phyloP scores from a whole-genome alignment of 2,329 filamentous ascomycete genomes.

The Emmonsia crescens region DNA sequence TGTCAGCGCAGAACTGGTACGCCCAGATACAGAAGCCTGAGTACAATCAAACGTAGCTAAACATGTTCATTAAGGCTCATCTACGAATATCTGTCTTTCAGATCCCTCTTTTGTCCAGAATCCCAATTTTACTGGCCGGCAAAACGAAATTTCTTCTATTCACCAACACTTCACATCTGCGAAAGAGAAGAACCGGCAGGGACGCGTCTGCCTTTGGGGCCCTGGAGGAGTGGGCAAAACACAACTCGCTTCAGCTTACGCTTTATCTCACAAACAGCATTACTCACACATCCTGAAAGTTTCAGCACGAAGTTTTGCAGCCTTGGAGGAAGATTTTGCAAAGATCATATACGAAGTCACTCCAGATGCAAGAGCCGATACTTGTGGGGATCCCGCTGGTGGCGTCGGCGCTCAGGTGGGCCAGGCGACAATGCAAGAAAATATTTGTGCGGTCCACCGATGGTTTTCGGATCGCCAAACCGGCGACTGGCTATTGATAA shows the following conservation, averaged over 20 bases:
- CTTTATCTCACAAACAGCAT: background rate
- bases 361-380: background rate
- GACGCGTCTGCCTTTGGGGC: background rate
- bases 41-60: background rate
- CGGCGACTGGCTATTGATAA: background rate
- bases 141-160: background rate
- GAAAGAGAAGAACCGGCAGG: background rate
- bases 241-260: background rate
- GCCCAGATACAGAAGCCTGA: background rate
- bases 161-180: background rate
- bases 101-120: background rate
- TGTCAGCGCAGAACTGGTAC: background rate
- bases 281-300: background rate
- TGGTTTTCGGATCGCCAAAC: background rate
- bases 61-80: background rate
- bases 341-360: background rate
- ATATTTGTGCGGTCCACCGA: background rate
- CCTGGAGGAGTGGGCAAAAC: background rate
- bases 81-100: background rate
- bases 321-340: background rate
- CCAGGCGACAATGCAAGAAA: background rate
- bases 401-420: background rate
- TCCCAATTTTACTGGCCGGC: background rate
- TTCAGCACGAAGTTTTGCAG: background rate
- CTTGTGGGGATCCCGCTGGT: background rate